Conservation (phyloP, 73 alveolate species). For the Paraurostyla sp. region DNA sequence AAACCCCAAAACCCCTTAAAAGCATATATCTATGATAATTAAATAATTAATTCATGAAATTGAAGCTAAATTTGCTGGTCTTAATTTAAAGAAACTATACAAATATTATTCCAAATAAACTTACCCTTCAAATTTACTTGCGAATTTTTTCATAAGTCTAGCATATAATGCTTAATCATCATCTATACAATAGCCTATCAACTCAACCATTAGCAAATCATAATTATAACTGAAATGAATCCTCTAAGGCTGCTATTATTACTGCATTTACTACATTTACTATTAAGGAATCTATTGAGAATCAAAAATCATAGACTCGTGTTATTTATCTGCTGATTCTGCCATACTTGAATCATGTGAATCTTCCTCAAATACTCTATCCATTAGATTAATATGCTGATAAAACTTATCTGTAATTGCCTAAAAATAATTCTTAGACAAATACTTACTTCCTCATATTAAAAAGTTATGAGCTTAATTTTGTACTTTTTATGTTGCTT, state of each 20-base stretch:
- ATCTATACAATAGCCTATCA: conserved; percentile 22
- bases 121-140: conserved; percentile 18
- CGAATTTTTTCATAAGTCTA: not conserved
- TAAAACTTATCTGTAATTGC: not conserved
- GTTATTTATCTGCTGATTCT: not conserved
- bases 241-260: not conserved
- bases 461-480: not conserved
- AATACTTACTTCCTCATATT: not conserved
- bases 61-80: not conserved
- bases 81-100: conserved; percentile 24
- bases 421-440: too few species aligned
- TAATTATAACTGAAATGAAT: not conserved
- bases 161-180: not conserved
- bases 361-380: not conserved
- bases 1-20: conserved; percentile 44
- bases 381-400: not conserved
- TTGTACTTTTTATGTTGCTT: not conserved
- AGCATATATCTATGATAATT: too few species aligned
- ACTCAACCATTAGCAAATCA: not conserved
- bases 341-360: not conserved
- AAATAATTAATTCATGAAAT: not conserved
- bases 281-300: too few species aligned
- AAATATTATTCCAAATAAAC: not conserved
- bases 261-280: too few species aligned
- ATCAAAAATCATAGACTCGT: too few species aligned